A percentile compares a stretch with the other conserved stretches of the same genome.
These are phyloP conservation scores for Coniochaeta prunicola DNA, from an alignment of 2,329 filamentous ascomycete species.

Conservation along the genomic window DNA sequence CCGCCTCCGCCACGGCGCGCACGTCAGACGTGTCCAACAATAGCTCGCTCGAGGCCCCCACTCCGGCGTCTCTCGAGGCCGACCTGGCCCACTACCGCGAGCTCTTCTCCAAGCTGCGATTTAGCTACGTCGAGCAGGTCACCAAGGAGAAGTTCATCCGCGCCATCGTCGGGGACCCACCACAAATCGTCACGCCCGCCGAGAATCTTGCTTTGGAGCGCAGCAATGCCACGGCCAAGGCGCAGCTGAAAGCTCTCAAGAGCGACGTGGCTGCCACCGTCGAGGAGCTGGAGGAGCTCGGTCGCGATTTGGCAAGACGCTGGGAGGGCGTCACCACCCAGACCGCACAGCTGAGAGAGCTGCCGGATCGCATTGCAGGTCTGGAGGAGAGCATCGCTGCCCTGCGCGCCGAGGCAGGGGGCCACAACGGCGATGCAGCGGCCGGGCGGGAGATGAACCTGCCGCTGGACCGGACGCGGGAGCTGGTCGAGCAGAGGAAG, in stretches of 20 bases:
- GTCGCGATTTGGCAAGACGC: constrained; percentile 47
- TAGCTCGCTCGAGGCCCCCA: constrained; percentile 56
- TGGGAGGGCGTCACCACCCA: constrained; percentile 45
- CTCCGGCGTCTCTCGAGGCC: constrained; percentile 69
- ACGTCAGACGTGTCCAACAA: constrained; percentile 66
- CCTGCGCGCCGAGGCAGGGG: constrained; percentile 27
- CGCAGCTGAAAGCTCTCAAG: constrained; percentile 72
- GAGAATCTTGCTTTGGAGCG: constrained; percentile 75
- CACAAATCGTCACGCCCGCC: constrained; percentile 70
- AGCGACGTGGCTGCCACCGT: constrained; percentile 69
- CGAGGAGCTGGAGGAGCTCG: constrained; percentile 59
- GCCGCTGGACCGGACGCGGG: constrained; percentile 49
- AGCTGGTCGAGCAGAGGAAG: constrained; percentile 43
- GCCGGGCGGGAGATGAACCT: constrained; percentile 38
- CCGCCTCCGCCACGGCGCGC: constrained; percentile 34
- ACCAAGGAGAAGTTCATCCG: constrained; percentile 98
- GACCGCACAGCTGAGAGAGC: constrained; percentile 37
- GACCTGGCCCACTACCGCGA: constrained; percentile 90
- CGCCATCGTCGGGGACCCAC: constrained; percentile 84
- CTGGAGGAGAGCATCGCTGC: constrained; percentile 40
- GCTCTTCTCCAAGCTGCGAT: constrained; percentile 90
- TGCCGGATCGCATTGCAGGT: constrained; percentile 41
- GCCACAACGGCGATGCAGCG: constrained; percentile 18
- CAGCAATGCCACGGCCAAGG: constrained; percentile 63
- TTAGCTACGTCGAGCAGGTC: constrained; percentile 96